Percentiles rank a stretch among this genome's conserved stretches.
Conservation (phyloP, 2,329 filamentous ascomycete genomes). For the Ophiobolus disseminans region DNA sequence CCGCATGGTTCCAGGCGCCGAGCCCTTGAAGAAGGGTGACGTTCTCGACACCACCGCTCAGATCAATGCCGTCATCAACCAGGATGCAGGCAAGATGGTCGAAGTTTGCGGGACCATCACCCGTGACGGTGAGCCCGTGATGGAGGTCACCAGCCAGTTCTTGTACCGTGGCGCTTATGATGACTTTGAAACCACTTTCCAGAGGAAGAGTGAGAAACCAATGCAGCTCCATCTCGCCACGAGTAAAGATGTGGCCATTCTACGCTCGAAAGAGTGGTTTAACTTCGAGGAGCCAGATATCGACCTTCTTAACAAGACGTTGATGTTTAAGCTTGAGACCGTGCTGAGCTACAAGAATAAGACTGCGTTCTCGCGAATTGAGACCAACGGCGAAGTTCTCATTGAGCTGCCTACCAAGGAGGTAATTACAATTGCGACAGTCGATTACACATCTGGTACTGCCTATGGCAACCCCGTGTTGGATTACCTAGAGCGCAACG, state of each 20-base stretch:
- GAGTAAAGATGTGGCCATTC: slow-evolving; percentile 88
- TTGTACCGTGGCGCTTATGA: slow-evolving; percentile 91
- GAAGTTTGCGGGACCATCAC: slow-evolving; percentile 98
- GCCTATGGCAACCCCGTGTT: slow-evolving; percentile 97
- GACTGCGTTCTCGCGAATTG: slow-evolving; percentile 86
- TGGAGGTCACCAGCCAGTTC: slow-evolving; percentile 99
- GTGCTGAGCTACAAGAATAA: slow-evolving; percentile 94
- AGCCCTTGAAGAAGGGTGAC: slow-evolving; percentile 95
- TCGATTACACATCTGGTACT: slow-evolving; percentile 89
- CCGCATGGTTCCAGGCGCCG: slow-evolving; percentile 95
- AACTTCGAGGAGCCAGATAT: slow-evolving; percentile 82
- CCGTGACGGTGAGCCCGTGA: slow-evolving; percentile 82
- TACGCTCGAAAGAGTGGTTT: slow-evolving; percentile 99
- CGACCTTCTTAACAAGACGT: slow-evolving; percentile 87
- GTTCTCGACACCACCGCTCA: slow-evolving; percentile 90
- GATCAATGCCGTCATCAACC: slow-evolving; percentile 97
- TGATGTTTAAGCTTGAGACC: slow-evolving; percentile 95
- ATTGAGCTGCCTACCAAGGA: slow-evolving; percentile 97
- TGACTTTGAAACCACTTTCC: slow-evolving; percentile 98
- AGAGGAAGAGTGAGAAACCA: slow-evolving; percentile 93
- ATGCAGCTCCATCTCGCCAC: slow-evolving; percentile 90
- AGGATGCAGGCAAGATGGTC: slow-evolving; percentile 98
- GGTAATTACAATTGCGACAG: slow-evolving; percentile 94
- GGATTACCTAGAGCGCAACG: slow-evolving; percentile 92
- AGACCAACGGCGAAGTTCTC: slow-evolving; percentile 90